Base-by-base conservation (phyloP, 495 filamentous ascomycete species). In the Aspergillus sparsus region DNA sequence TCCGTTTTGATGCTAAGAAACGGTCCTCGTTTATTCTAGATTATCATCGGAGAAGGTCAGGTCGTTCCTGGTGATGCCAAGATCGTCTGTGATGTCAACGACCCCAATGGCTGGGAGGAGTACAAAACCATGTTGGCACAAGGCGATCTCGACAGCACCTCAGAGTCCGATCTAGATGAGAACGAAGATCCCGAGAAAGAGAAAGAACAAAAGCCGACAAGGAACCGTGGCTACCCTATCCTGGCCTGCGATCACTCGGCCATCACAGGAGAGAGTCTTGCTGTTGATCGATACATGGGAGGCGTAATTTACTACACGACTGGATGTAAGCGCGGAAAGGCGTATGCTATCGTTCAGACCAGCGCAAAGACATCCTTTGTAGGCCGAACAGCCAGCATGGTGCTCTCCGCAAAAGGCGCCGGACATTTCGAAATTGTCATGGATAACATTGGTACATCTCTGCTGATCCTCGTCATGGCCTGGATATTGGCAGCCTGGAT, bases 341-440 rank as follows among this genome's bases (percentile, higher is more conserved):
- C 85, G 7, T 89, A 85, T 68, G 86, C 81, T 35, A 82, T 90
- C 32, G 81, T 83, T 44, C 79, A 81, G 34, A 81, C 81, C 34
- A 71, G 77, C 31, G 87, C 87, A n/a, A 83, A 79, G 65, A 80
- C 73, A 66, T 89, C 87, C 36, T 90, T 90, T 71, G 86, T 89
- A 64, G 87, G 87, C 55, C 80, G 82, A 49, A 90, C 87, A 53
- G 87, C 87, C n/a, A 79, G 72, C 42, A 82, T 89, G 71, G 87
- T 90, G 18, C 80, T 85, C 60, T 80, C 83, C 44, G 86, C 87
- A 41, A 80, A 84, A 62, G 86, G 87, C 59, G 83, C 85, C 61
- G 87, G 87, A 62, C 87, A 90, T 72, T 90, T 90, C 74, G 88
- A 90, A 74, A 79, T 86, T 46, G 88, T 90, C 70, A 90, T 90